Evolutionary conservation across 1,139 yeast species (phyloP), one percentile per base, ranked within the genome.

Genomic region (Blastobotrys serpentis): DNA sequence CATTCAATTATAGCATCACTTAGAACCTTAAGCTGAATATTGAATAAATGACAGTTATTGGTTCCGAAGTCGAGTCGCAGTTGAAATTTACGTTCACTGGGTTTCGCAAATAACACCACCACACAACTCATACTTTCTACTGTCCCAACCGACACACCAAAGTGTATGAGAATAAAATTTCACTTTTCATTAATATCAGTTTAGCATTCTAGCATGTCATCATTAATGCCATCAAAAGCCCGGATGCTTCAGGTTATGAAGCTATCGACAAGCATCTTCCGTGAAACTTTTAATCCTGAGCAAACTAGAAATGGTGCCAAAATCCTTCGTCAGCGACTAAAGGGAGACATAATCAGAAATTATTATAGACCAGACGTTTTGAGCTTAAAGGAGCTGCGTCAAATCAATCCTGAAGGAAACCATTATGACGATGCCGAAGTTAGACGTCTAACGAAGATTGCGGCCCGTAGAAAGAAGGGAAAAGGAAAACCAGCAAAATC

Each of bases 401-500:
- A 71, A 52, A 69, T 82, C 71, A 81, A 58, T 57, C 79, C 78
- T 1, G 84, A 79, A 52, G 73, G 81, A 61, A 72, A 75, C 49
- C 79, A 86, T 60, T 77, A 78, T 17, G 90, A 86, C 62, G 88
- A 86, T 43, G 79, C 79, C 55, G 96, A 87, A 66, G 81, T 77
- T 45, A 81, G 84, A 66, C 56, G 71, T 42, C 48, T 67, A 23
- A 56, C 56, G 46, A 61, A 61, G 43, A 61, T 62, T 23, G 67
- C 55, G 22, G 58, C 18, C 2, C 41, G 53, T 16, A 42, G 40
- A 25, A 44, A 57, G 42, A 56, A 57, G 50, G 62, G 62, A 36
- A 59, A 59, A 44, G 62, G 60, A 11, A 56, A 60, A 26, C 62
- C 62, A 5, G 52, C 56, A 48, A 59, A 59, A 48, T 48, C 53